Percentiles rank a stretch among this genome's conserved stretches.
Evolutionary conservation across 129 eudicot genomes (phyloP).

Genomic region (Flaveria ramosissima): DNA sequence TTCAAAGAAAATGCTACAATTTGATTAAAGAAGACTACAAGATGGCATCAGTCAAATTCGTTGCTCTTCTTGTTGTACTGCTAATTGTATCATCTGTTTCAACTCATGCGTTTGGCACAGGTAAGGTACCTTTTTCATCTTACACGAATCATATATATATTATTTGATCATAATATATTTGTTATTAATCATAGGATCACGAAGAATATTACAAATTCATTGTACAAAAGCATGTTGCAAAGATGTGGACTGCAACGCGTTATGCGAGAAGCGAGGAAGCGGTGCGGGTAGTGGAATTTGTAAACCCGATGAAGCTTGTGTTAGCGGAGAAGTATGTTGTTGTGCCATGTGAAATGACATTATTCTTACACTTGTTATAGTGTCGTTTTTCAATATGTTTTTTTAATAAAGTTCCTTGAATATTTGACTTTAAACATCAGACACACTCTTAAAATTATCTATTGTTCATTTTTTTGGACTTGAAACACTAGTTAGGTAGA

Average conservation of each 20-base stretch:
- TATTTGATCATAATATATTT: background rate
- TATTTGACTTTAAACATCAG: too few species aligned
- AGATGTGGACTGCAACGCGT: background rate
- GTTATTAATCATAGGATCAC: background rate
- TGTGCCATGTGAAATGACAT: background rate
- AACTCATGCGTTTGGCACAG: background rate
- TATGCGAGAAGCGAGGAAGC: background rate
- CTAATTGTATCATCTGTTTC: background rate
- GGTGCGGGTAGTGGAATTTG: slow-evolving; percentile 3
- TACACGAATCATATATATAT: too few species aligned
- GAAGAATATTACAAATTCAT: background rate
- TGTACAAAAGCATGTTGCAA: slow-evolving; percentile 13
- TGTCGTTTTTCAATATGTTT: background rate
- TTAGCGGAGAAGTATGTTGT: slow-evolving; percentile 15
- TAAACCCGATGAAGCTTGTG: background rate
- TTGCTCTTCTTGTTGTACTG: background rate
- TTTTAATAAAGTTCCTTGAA: too few species aligned
- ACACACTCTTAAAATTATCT: too few species aligned
- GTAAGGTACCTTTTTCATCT: background rate
- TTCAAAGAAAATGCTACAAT: background rate
- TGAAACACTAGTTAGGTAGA: too few species aligned
- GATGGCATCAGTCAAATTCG: background rate
- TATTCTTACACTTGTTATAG: background rate
- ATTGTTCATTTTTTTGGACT: too few species aligned
- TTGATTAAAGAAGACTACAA: background rate